These are phyloP conservation scores for Camptophora hylomeconis DNA, from an alignment of 2,329 filamentous ascomycete species.

Conservation along the genomic window DNA sequence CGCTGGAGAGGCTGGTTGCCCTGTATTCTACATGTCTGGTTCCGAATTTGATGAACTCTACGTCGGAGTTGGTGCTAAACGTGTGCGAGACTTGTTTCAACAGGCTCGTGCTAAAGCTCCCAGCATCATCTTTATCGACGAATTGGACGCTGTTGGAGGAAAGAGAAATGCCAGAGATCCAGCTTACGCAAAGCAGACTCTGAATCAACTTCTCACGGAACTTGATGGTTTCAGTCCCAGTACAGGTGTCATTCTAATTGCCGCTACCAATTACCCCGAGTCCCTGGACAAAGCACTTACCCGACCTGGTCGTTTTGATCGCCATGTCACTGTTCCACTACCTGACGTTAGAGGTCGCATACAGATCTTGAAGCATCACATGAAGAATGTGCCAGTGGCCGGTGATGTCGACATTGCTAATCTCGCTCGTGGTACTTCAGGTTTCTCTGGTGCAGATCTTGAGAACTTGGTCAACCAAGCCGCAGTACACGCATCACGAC, in stretches of 20 bases:
- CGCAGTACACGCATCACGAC: conserved; percentile 83
- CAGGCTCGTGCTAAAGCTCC: conserved; percentile 76
- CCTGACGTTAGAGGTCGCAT: conserved; percentile 89
- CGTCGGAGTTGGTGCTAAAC: conserved; percentile 91
- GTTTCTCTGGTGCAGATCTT: conserved; percentile 87
- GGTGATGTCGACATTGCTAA: conserved; percentile 70
- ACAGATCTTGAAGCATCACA: conserved; percentile 85
- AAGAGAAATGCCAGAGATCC: conserved; percentile 88
- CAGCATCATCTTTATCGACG: conserved; percentile 90
- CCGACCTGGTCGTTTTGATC: conserved; percentile 87
- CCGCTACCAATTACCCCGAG: conserved; percentile 91
- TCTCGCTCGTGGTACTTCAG: conserved; percentile 76
- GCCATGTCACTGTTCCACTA: conserved; percentile 75
- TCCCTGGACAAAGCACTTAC: conserved; percentile 89
- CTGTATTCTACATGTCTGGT: conserved; percentile 99
- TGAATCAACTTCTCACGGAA: conserved; percentile 94
- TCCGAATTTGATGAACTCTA: conserved; percentile 98
- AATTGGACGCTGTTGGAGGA: conserved; percentile 85
- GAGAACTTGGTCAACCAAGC: conserved; percentile 97
- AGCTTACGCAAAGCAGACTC: conserved; percentile 89
- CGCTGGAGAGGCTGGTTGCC: conserved; percentile 90
- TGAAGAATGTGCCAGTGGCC: conserved; percentile 74
- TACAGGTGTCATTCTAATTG: conserved; percentile 88
- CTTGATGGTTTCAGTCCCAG: conserved; percentile 94
- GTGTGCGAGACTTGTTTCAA: conserved; percentile 82